Base-by-base conservation (phyloP, 2,329 filamentous ascomycete species). In the Paraconiothyrium sp. region DNA sequence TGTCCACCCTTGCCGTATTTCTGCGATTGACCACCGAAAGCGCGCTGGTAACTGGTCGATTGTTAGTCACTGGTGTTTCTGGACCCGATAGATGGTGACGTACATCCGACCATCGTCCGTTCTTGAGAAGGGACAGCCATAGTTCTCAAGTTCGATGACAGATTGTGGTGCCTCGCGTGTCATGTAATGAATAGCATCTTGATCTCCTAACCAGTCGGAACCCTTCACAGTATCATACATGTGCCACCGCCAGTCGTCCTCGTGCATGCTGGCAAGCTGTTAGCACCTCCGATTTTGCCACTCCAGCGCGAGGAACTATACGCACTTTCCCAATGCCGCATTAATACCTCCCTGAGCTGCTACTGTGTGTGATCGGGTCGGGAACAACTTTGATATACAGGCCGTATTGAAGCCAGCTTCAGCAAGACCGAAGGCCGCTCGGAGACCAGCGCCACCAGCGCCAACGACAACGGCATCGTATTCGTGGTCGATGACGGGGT, bases 191-290 rank as follows among this genome's bases (percentile, higher is more conserved):
- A 97, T 97, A 68, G 94, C 94, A 79, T 97, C 94, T 83, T 97
- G 94, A 81, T 97, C 94, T 81, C 94, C 94, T 55, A 97, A 88
- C 94, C 94, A 97, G 85, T 97, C 94, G 69, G 92, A 97, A 69
- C 94, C 94, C 86, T 97, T 97, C 79, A 97, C 94, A 47, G 94
- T 97, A 81, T 97, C 94, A 85, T 97, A 97, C 94, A 97, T 97
- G 84, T 97, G 94, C 94, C 94, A 97, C 85, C 93, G 90, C 94
- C 94, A 97, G 84, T 97, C 93, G 76, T 97, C 94, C 85, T 94
- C 89, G 86, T 97, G 93, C 94, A 97, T 97, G 84, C 78, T 81
- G 60, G 16, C 66, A 22, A n/a, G 11, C 20, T 30, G 41, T 64
- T 60, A 61, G 62, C 51, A 52, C 43, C 39, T 35, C 46, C n/a